Base-by-base conservation (phyloP, 805 yeast species). In the Candida glaebosa region DNA sequence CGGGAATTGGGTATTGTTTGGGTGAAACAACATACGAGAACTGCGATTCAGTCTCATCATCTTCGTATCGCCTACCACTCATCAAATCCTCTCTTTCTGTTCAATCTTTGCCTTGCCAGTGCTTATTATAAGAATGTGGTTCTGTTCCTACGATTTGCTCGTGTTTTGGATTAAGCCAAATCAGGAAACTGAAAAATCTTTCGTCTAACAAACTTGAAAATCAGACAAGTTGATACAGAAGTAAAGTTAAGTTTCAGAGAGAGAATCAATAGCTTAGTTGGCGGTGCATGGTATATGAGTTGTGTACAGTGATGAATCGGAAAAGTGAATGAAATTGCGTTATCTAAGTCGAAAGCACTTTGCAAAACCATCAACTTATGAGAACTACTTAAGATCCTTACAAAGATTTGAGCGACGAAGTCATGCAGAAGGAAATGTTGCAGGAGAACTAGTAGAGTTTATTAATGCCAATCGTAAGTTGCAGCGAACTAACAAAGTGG, bases 361-460 rank as follows among this genome's bases (percentile, higher is more conserved):
- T 17, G 35, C 40, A 10, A 14, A 18, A 4, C 66, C 66, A 5
- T 46, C 60, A n/a, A 62, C 56, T 38, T 53, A 50, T 41, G 63
- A 61, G 40, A 55, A 56, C 5, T 58, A 48, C 36, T 16, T 39
- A n/a, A 48, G 47, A 14, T 45, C 65, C 31, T 32, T 58, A 17
- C 34, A 38, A 3, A 22, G 26, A 17, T 44, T 51, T 17, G 30
- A 15, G 10, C 3, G 30, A 18, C 9, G 20, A 14, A n/a, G 8
- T 6, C 31, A 28, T 28, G n/a, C 31, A 28, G 16, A 28, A 5
- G 31, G 16, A 18, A 16, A 20, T 8, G 39, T 34, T 34, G 14
- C 36, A 4, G 38, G 26, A 3, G 4, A 50, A 12, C 35, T 57
- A 6, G 34, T 48, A 2, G 63, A 61, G 39, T 51, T 51, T 19